Evolutionary conservation across 768 basidiomycete genomes (phyloP).

Genomic region (Suillus discolor): DNA sequence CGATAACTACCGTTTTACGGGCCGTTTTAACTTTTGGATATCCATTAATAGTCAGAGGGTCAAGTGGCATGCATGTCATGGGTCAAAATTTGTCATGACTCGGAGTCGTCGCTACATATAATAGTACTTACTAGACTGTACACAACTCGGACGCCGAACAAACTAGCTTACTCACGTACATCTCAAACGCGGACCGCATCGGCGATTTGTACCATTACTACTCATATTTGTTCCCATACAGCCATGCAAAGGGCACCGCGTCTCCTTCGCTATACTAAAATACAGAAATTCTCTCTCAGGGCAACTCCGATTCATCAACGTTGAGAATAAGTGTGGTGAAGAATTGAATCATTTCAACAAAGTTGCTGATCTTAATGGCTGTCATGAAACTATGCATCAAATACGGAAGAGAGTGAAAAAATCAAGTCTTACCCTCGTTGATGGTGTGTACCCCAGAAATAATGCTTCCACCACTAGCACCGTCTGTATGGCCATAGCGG

Average conservation of each 20-base stretch:
- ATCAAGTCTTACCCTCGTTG: constrained; percentile 58
- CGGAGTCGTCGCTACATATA: too few species aligned
- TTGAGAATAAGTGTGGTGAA: constrained; percentile 70
- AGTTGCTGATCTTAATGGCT: constrained; percentile 55
- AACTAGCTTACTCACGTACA: too few species aligned
- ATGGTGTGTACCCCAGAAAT: constrained; percentile 63
- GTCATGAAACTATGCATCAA: constrained; percentile 1
- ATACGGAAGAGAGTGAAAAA: not conserved
- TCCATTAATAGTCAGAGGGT: constrained; percentile 1
- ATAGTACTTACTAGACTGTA: too few species aligned
- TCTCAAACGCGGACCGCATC: too few species aligned
- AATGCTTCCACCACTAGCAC: constrained; percentile 30
- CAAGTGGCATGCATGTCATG: too few species aligned
- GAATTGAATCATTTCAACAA: constrained; percentile 69
- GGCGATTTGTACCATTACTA: too few species aligned
- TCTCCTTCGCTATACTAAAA: too few species aligned
- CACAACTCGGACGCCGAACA: too few species aligned
- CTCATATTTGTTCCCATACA: too few species aligned
- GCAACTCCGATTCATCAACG: constrained; percentile 52
- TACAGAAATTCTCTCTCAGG: constrained; percentile 2
- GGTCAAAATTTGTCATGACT: too few species aligned
- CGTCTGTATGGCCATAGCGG: constrained; percentile 55
- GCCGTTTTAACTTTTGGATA: not conserved
- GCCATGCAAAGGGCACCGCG: too few species aligned
- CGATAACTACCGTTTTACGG: not conserved